Evolutionary conservation across 768 basidiomycete genomes (phyloP).

Genomic region (Xerocomellus amylosporus): DNA sequence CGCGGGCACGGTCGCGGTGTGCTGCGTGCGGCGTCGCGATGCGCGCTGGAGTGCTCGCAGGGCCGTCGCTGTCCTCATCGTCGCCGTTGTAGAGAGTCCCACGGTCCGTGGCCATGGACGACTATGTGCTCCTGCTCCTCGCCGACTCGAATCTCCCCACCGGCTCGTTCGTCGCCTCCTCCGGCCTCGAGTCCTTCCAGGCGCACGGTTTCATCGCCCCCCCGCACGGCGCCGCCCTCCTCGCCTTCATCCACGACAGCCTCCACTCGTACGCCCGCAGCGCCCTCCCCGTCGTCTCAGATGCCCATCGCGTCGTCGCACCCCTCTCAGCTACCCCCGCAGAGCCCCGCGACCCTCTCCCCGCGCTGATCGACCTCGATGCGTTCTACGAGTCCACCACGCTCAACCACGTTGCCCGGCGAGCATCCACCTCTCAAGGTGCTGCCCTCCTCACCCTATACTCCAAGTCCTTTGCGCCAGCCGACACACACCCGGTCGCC

Average conservation of each 20-base stretch:
- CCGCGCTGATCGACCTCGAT: conserved; percentile 57
- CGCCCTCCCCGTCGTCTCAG: conserved; percentile 76
- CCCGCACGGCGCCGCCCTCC: conserved; percentile 24
- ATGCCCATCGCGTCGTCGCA: conserved; percentile 52
- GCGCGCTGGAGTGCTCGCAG: background rate
- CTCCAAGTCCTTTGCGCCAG: conserved; percentile 74
- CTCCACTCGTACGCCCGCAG: conserved; percentile 74
- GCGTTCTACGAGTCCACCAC: conserved; percentile 80
- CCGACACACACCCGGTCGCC: conserved; percentile 10
- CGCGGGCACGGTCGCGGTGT: conserved; percentile 4
- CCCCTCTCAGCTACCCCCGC: conserved; percentile 10
- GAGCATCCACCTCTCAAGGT: conserved; percentile 90
- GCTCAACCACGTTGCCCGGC: conserved; percentile 82
- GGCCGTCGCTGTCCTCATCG: background rate
- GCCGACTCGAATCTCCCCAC: conserved; percentile 95
- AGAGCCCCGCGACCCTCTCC: conserved; percentile 31
- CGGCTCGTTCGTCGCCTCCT: conserved; percentile 93
- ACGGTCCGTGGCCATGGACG: conserved; percentile 23
- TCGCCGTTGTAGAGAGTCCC: background rate
- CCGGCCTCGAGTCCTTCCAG: conserved; percentile 86
- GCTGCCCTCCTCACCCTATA: conserved; percentile 89
- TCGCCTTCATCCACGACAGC: conserved; percentile 68
- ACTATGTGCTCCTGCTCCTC: conserved; percentile 72
- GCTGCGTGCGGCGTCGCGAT: conserved; percentile 1
- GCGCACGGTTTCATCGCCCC: conserved; percentile 73